phyloP scores from a whole-genome alignment of 345 rosid species.

The Ailanthus altissimus region DNA sequence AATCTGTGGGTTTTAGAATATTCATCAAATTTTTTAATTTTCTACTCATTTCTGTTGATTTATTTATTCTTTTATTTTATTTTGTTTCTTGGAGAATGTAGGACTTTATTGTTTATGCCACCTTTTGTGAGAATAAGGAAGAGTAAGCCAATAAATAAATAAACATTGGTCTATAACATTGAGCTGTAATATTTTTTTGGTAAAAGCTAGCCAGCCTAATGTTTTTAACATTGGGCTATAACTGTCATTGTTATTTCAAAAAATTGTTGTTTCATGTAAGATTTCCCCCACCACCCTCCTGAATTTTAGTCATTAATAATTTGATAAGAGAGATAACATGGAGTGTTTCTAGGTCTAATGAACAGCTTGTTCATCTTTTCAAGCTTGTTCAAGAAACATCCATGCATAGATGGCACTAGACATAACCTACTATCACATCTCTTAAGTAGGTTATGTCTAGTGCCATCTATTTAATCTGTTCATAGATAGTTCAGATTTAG shows the following conservation, averaged over 20 bases:
- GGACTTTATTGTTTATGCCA: conserved; percentile 6
- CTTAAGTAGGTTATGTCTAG: background rate
- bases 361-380: background rate
- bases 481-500: background rate
- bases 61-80: background rate
- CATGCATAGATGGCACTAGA: too few relatives aligned
- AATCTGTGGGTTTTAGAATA: conserved; percentile 64
- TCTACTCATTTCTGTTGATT: background rate
- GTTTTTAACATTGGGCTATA: background rate
- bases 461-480: background rate
- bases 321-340: background rate
- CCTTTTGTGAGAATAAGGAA: background rate
- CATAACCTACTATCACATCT: conserved; percentile 2
- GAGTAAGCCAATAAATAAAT: background rate
- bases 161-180: too few relatives aligned
- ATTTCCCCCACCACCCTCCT: background rate
- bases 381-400: too few relatives aligned
- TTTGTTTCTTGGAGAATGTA: conserved; percentile 24
- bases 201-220: background rate
- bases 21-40: background rate
- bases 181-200: background rate
- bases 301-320: background rate
- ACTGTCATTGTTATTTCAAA: background rate
- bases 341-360: background rate
- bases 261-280: background rate